A percentile compares a stretch with the other conserved stretches of the same genome.
Evolutionary conservation across 768 basidiomycete genomes (phyloP).

Genomic region (Termitomyces sp.): DNA sequence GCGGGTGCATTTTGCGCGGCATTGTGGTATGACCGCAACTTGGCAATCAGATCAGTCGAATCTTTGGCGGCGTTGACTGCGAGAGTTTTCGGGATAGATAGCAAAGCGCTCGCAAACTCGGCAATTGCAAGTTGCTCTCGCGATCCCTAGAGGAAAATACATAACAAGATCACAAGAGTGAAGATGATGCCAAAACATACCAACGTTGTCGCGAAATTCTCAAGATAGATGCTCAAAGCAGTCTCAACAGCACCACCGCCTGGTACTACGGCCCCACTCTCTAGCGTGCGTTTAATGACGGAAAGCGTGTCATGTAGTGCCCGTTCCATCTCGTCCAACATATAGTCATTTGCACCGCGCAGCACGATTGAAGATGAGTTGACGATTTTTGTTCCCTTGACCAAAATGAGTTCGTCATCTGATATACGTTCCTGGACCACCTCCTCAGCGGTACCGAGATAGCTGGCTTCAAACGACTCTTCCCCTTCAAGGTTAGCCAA

Average conservation of each 20-base stretch:
- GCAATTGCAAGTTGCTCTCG: conserved; percentile 98
- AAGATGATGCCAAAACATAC: conserved; percentile 41
- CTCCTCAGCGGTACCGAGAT: conserved; percentile 90
- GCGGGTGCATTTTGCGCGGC: conserved; percentile 89
- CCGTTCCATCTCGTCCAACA: conserved; percentile 99
- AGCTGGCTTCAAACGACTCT: conserved; percentile 91
- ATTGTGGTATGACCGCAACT: conserved; percentile 94
- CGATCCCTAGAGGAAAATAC: conserved; percentile 63
- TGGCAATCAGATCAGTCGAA: conserved; percentile 95
- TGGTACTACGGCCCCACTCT: conserved; percentile 93
- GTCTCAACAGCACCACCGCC: conserved; percentile 98
- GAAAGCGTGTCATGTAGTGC: conserved; percentile 92
- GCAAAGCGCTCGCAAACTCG: conserved; percentile 91
- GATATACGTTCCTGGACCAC: conserved; percentile 95
- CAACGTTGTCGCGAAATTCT: conserved; percentile 97
- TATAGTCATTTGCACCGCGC: conserved; percentile 97
- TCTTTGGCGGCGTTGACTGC: conserved; percentile 99
- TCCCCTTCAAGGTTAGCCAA: conserved; percentile 97
- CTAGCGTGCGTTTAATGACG: conserved; percentile 93
- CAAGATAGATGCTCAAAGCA: conserved; percentile 93
- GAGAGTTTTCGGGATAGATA: conserved; percentile 95
- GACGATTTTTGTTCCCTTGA: conserved; percentile 98
- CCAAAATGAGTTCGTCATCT: conserved; percentile 95
- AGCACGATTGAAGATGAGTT: conserved; percentile 90
- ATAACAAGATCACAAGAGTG: conserved; percentile 5